These are phyloP conservation scores for Dactylonectria estremocensis DNA, from an alignment of 2,329 filamentous ascomycete genomes.

Conservation along the genomic window DNA sequence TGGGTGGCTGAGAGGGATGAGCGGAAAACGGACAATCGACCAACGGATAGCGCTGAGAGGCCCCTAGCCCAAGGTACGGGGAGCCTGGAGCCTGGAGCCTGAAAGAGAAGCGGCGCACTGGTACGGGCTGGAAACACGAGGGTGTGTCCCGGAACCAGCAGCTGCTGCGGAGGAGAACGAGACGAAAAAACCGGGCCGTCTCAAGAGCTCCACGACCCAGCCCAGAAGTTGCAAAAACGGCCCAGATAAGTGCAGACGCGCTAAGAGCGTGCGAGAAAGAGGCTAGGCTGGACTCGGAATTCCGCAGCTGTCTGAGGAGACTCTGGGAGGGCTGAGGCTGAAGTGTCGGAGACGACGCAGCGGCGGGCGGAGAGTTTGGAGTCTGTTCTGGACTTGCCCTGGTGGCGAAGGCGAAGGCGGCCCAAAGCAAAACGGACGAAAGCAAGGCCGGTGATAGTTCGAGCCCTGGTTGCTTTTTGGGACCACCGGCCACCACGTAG, in stretches of 20 bases:
- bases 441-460: not conserved
- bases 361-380: not conserved
- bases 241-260: too few species aligned
- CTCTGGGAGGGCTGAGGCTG: constrained; percentile 12
- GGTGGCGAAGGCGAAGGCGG: constrained; percentile 15
- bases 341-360: not conserved
- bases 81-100: too few species aligned
- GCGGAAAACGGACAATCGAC: constrained; percentile 14
- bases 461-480: constrained; percentile 1
- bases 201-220: constrained; percentile 5
- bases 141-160: constrained; percentile 6
- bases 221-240: not conserved
- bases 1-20: not conserved
- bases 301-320: not conserved
- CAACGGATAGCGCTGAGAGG: constrained; percentile 17
- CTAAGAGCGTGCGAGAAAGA: too few species aligned
- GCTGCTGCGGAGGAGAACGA: not conserved
- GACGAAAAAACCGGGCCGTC: not conserved
- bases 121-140: constrained; percentile 18
- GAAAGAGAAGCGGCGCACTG: too few species aligned
- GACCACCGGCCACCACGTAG: not conserved
- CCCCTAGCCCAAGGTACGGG: constrained; percentile 6
- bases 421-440: not conserved
- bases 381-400: constrained; percentile 14
- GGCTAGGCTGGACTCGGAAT: not conserved